Conservation (phyloP, 1,284 basidiomycete genomes). For the Fistulina hepatica region DNA sequence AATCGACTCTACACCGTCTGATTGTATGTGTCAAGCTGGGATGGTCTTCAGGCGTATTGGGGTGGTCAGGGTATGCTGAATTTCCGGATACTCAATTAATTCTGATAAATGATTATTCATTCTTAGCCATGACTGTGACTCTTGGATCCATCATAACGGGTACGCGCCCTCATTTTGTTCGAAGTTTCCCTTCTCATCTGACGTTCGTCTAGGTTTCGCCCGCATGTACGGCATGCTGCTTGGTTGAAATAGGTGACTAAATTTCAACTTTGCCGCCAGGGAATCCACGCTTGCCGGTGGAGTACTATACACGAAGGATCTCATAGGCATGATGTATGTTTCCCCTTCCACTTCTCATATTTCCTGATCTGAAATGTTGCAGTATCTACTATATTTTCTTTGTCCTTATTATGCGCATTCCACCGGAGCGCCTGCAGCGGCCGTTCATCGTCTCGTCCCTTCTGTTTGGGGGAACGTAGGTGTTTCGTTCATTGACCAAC, state of each 20-base stretch:
- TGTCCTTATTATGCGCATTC: conserved; percentile 14
- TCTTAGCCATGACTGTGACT: too few relatives aligned
- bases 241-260: too few relatives aligned
- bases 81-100: too few relatives aligned
- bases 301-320: conserved; percentile 14
- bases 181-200: too few relatives aligned
- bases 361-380: conserved; percentile 2
- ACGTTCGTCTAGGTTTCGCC: too few relatives aligned
- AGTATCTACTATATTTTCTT: conserved; percentile 17
- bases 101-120: too few relatives aligned
- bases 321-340: conserved; percentile 16
- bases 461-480: conserved; percentile 12
- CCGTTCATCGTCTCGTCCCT: conserved; percentile 14
- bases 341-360: conserved; percentile 4
- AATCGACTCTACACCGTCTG: conserved; percentile 1
- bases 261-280: conserved; percentile 7
- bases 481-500: not conserved
- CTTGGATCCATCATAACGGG: too few relatives aligned
- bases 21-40: conserved; percentile 11
- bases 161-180: too few relatives aligned
- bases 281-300: conserved; percentile 14
- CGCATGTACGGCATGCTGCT: too few relatives aligned
- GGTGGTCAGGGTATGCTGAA: conserved; percentile 15
- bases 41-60: conserved; percentile 16
- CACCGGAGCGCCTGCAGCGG: conserved; percentile 14